Evolutionary conservation across 768 basidiomycete genomes (phyloP).

Genomic region (Macrocybe gigantea): DNA sequence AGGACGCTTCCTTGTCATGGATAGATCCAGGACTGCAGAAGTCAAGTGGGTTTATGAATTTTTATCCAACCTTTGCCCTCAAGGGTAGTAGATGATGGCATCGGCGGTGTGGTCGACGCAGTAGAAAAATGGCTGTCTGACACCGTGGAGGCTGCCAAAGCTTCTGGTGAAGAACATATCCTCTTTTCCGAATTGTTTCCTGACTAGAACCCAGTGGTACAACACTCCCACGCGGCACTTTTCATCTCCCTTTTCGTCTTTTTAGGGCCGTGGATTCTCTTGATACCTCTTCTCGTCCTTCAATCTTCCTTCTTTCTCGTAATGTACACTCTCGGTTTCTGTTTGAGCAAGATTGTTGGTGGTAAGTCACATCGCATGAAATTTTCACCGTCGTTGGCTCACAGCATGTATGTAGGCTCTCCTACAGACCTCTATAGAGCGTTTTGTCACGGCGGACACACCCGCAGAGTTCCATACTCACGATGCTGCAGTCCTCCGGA

Average conservation of each 20-base stretch:
- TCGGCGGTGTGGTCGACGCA: too few species aligned
- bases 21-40: too few species aligned
- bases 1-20: too few species aligned
- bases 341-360: constrained; percentile 11
- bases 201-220: constrained; percentile 5
- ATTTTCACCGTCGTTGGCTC: too few species aligned
- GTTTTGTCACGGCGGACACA: constrained; percentile 17
- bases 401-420: constrained; percentile 11
- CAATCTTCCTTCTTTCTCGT: constrained; percentile 11
- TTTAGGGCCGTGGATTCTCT: constrained; percentile 17
- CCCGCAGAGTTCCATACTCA: constrained; percentile 14
- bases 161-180: too few species aligned
- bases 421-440: constrained; percentile 17
- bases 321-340: constrained; percentile 12
- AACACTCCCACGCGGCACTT: constrained; percentile 10
- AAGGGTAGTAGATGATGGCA: too few species aligned
- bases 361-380: constrained; percentile 8
- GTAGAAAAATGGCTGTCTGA: too few species aligned
- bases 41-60: too few species aligned
- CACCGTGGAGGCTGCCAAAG: too few species aligned
- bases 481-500: constrained; percentile 18
- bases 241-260: constrained; percentile 11
- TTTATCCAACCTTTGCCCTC: too few species aligned
- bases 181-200: too few species aligned
- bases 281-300: constrained; percentile 15